A percentile compares a stretch with the other conserved stretches of the same genome.
Conservation (phyloP, 768 basidiomycete species). For the Agaricus sinodeliciosus region DNA sequence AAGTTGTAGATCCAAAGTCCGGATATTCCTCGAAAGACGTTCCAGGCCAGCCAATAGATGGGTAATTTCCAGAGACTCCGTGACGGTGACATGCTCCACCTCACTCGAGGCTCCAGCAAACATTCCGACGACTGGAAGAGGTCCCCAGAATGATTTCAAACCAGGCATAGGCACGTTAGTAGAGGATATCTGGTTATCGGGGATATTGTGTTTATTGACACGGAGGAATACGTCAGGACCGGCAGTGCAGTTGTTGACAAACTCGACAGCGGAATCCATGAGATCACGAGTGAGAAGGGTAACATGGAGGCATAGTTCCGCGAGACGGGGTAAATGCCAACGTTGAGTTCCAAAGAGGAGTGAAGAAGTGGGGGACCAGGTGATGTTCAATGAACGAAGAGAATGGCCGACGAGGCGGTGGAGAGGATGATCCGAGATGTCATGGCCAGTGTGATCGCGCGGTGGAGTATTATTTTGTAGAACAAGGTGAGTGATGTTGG, state of each 20-base stretch:
- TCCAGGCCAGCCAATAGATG: slow-evolving; percentile 17
- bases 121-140: slow-evolving; percentile 17
- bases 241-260: slow-evolving; percentile 17
- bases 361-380: slow-evolving; percentile 12
- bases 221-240: slow-evolving; percentile 14
- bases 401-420: slow-evolving; percentile 12
- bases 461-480: slow-evolving; percentile 11
- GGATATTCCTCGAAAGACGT: slow-evolving; percentile 16
- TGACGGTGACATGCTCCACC: slow-evolving; percentile 17
- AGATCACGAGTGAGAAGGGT: slow-evolving; percentile 22
- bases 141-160: slow-evolving; percentile 23
- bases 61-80: slow-evolving; percentile 15
- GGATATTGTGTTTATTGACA: slow-evolving; percentile 20
- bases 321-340: slow-evolving; percentile 14
- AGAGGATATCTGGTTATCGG: slow-evolving; percentile 18
- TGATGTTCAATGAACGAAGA: slow-evolving; percentile 12
- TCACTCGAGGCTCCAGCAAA: slow-evolving; percentile 11
- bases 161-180: slow-evolving; percentile 17
- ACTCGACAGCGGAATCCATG: slow-evolving; percentile 19
- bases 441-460: slow-evolving; percentile 7
- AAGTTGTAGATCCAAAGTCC: slow-evolving; percentile 19
- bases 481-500: slow-evolving; percentile 11
- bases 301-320: slow-evolving; percentile 15
- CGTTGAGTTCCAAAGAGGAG: slow-evolving; percentile 16
- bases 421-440: slow-evolving; percentile 14